Percentiles rank a stretch among this genome's conserved stretches.
phyloP scores from a whole-genome alignment of 2,329 filamentous ascomycete genomes.

The Taxawa tesnikishii region DNA sequence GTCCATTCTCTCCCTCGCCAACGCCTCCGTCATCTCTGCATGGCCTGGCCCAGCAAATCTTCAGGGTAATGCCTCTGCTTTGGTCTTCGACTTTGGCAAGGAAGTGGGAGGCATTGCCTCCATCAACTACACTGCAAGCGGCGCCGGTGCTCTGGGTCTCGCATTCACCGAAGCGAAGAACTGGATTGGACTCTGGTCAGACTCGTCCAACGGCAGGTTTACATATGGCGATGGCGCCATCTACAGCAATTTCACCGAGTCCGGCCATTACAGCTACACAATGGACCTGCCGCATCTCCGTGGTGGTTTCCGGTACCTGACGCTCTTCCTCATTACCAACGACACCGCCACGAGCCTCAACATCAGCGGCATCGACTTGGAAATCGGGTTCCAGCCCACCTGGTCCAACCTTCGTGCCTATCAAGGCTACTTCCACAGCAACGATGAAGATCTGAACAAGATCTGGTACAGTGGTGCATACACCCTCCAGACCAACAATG shows the following conservation, averaged over 20 bases:
- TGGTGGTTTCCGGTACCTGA: conserved; percentile 43
- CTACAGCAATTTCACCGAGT: conserved; percentile 26
- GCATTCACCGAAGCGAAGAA: conserved; percentile 31
- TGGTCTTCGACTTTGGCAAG: conserved; percentile 47
- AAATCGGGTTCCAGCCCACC: conserved; percentile 37
- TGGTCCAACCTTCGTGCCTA: conserved; percentile 30
- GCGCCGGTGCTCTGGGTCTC: conserved; percentile 22
- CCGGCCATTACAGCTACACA: conserved; percentile 24
- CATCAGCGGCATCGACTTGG: conserved; percentile 27
- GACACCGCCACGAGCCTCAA: conserved; percentile 20
- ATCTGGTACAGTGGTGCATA: conserved; percentile 44
- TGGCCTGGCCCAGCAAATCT: conserved; percentile 21
- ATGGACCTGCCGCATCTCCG: conserved; percentile 34
- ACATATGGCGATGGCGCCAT: conserved; percentile 29
- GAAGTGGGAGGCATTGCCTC: conserved; percentile 46
- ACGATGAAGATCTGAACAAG: conserved; percentile 37
- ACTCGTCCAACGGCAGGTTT: conserved; percentile 28
- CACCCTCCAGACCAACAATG: conserved; percentile 24
- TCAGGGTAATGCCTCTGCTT: conserved; percentile 36
- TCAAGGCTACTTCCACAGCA: conserved; percentile 23
- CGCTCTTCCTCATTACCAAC: conserved; percentile 28
- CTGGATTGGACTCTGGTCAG: conserved; percentile 30
- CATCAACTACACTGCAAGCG: conserved; percentile 35
- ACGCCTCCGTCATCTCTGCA: conserved; percentile 17
- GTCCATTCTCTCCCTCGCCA: conserved; percentile 26